Evolutionary conservation across 2,329 filamentous ascomycete genomes (phyloP).

Genomic region (Pseudocercospora fuligena): DNA sequence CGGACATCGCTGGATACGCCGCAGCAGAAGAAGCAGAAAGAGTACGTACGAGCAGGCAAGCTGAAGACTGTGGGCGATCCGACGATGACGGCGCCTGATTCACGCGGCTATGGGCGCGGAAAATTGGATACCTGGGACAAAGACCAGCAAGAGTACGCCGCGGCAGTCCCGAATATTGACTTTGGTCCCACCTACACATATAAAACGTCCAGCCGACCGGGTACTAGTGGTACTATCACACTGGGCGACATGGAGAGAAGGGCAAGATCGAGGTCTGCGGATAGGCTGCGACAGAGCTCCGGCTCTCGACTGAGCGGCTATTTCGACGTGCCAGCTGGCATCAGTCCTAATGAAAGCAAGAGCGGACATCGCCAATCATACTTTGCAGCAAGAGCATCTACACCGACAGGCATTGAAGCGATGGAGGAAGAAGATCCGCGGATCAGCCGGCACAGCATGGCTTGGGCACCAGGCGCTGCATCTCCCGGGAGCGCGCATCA

Average conservation of each 20-base stretch:
- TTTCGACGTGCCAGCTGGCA: conserved; percentile 23
- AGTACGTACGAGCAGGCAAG: conserved; percentile 76
- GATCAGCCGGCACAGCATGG: conserved; percentile 66
- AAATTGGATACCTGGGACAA: conserved; percentile 41
- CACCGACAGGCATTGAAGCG: conserved; percentile 38
- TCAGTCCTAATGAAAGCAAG: conserved; percentile 33
- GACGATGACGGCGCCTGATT: conserved; percentile 44
- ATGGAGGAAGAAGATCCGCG: conserved; percentile 39
- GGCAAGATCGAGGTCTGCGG: conserved; percentile 36
- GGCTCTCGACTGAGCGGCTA: conserved; percentile 27
- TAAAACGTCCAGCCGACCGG: conserved; percentile 54
- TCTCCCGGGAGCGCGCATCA: conserved; percentile 54
- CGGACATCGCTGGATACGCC: conserved; percentile 48
- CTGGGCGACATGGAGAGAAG: conserved; percentile 37
- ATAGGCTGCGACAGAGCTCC: conserved; percentile 34
- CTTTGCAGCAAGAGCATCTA: conserved; percentile 37
- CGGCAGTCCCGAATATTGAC: conserved; percentile 74
- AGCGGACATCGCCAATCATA: conserved; percentile 38
- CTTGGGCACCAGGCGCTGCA: conserved; percentile 77
- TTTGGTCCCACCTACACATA: conserved; percentile 85
- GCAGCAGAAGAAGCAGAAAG: conserved; percentile 54
- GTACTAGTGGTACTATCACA: conserved; percentile 59
- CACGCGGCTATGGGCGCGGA: conserved; percentile 37
- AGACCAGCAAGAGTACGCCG: conserved; percentile 43
- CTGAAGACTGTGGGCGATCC: conserved; percentile 74